Evolutionary conservation across 176 grass and related monocot genomes (phyloP).

Genomic region (Triticum dicoccoides): DNA sequence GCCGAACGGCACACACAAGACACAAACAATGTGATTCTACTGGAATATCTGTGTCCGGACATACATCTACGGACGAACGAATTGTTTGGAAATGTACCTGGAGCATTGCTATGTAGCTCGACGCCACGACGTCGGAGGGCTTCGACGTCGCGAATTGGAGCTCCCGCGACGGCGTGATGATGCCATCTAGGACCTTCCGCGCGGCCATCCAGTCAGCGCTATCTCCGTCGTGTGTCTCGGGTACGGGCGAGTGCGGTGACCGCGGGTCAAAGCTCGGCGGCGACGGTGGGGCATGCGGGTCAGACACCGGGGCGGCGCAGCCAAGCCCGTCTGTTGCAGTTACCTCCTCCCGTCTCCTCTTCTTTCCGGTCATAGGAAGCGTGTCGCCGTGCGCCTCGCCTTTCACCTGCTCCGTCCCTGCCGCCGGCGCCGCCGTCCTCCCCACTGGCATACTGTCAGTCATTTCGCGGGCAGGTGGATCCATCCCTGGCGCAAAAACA

Average conservation of each 20-base stretch:
- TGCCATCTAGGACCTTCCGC: not conserved
- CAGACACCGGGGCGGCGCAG: not conserved
- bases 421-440: not conserved
- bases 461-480: not conserved
- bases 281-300: too few relatives aligned
- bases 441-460: not conserved
- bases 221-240: not conserved
- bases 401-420: not conserved
- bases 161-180: not conserved
- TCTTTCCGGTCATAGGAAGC: not conserved
- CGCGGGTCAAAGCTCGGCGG: not conserved
- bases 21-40: too few relatives aligned
- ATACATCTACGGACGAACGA: too few relatives aligned
- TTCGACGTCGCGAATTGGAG: not conserved
- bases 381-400: not conserved
- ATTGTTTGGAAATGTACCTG: not conserved
- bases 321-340: not conserved
- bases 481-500: not conserved
- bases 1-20: too few relatives aligned
- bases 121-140: not conserved
- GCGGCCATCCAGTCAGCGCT: not conserved
- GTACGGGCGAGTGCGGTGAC: not conserved
- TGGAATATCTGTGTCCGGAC: too few relatives aligned
- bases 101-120: not conserved
- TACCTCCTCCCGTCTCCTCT: not conserved